Conservation (phyloP, 768 basidiomycete genomes). For the Boletus rubroflammeus region DNA sequence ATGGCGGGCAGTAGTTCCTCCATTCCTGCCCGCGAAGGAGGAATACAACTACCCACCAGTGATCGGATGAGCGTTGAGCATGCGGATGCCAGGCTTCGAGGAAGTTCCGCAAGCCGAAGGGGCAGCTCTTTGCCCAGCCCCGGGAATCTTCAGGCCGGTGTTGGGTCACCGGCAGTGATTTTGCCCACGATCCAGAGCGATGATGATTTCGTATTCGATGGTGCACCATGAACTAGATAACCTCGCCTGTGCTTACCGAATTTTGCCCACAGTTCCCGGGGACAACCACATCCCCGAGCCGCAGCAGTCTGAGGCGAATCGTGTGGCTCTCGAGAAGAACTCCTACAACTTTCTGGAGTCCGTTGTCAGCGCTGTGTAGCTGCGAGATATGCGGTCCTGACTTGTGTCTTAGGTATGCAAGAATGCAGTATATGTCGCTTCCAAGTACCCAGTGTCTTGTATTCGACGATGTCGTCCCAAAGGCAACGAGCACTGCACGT, state of each 20-base stretch:
- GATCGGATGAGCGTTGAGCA: constrained; percentile 48
- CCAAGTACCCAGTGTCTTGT: constrained; percentile 46
- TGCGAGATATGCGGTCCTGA: constrained; percentile 10
- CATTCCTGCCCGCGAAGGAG: constrained; percentile 36
- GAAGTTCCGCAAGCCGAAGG: constrained; percentile 51
- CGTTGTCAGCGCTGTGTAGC: constrained; percentile 17
- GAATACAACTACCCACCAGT: constrained; percentile 33
- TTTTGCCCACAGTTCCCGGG: constrained; percentile 25
- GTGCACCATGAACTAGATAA: constrained; percentile 34
- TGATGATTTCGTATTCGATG: constrained; percentile 67
- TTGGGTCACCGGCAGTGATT: constrained; percentile 51
- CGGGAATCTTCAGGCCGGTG: constrained; percentile 39
- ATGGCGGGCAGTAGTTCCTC: constrained; percentile 70
- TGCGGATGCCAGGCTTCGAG: constrained; percentile 51
- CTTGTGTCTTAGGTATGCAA: constrained; percentile 55
- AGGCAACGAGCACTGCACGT: constrained; percentile 61
- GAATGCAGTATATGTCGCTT: constrained; percentile 67
- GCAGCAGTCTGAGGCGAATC: constrained; percentile 53
- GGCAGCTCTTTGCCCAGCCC: constrained; percentile 56
- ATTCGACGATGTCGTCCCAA: constrained; percentile 68
- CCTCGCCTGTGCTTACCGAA: constrained; percentile 11
- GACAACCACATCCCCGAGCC: constrained; percentile 38
- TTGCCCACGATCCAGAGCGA: constrained; percentile 40
- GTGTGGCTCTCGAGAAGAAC: constrained; percentile 65
- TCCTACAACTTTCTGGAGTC: constrained; percentile 81